These are phyloP conservation scores for Pterocarpus santalinus DNA, from an alignment of 306 rosid genomes.

Conservation along the genomic window DNA sequence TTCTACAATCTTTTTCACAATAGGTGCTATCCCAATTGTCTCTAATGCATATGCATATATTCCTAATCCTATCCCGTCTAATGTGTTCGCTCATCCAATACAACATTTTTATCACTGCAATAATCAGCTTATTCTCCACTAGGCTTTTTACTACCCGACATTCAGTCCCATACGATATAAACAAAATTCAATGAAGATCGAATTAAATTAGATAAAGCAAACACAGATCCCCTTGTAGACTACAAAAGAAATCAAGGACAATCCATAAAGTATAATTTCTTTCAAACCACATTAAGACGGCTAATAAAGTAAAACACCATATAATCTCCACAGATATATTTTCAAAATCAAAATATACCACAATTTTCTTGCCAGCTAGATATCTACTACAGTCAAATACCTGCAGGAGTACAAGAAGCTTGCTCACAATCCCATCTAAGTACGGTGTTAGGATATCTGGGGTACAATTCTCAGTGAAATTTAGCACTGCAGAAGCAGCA, in stretches of 20 bases:
- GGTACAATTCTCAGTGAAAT: slow-evolving; percentile 79
- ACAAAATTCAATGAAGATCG: neutral
- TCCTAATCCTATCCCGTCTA: neutral
- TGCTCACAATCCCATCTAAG: slow-evolving; percentile 78
- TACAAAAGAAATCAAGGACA: slow-evolving; percentile 17
- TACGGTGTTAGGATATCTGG: slow-evolving; percentile 73
- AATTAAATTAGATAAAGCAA: neutral
- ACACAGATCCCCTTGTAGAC: neutral
- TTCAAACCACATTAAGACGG: slow-evolving; percentile 10
- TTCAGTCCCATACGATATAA: neutral
- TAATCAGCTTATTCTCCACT: neutral
- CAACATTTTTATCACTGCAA: neutral
- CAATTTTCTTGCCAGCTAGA: slow-evolving; percentile 4
- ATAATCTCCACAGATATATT: slow-evolving; percentile 14
- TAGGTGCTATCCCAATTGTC: neutral
- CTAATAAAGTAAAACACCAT: slow-evolving; percentile 26
- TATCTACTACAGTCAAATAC: slow-evolving; percentile 49
- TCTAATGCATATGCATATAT: neutral
- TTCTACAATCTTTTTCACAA: neutral
- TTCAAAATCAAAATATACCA: slow-evolving; percentile 6
- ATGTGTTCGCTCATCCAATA: neutral
- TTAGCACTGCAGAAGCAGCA: slow-evolving; percentile 84
- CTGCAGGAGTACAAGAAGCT: slow-evolving; percentile 77
- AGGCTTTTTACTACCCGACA: neutral
- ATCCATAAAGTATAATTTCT: neutral